These are phyloP conservation scores for Paraphaeosphaeria minitans DNA, from an alignment of 2,329 filamentous ascomycete species.

Conservation along the genomic window DNA sequence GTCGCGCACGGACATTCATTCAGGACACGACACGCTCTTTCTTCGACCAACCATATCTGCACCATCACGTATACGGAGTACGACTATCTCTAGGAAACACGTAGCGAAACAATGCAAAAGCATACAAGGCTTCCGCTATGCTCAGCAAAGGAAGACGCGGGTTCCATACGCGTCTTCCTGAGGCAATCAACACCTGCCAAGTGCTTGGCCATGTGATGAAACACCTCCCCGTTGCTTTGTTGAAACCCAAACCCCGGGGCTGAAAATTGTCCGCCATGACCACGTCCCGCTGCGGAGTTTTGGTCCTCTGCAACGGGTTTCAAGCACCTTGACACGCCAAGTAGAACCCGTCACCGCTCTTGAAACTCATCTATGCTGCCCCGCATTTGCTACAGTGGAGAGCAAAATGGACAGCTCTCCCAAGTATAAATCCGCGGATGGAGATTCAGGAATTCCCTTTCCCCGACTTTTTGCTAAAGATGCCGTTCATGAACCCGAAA, in stretches of 20 bases:
- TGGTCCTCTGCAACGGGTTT: slow-evolving; percentile 2
- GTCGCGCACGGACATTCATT: background rate
- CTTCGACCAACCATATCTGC: background rate
- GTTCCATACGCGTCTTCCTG: slow-evolving; percentile 12
- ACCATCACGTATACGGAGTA: background rate
- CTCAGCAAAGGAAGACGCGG: background rate
- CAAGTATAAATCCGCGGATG: slow-evolving; percentile 5
- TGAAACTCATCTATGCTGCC: slow-evolving; percentile 17
- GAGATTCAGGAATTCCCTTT: slow-evolving; percentile 29
- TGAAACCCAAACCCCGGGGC: slow-evolving; percentile 15
- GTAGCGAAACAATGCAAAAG: slow-evolving; percentile 1
- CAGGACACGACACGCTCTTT: background rate
- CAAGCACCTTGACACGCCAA: slow-evolving; percentile 21
- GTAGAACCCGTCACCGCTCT: slow-evolving; percentile 11
- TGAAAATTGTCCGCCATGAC: slow-evolving; percentile 6
- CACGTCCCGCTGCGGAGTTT: slow-evolving; percentile 7
- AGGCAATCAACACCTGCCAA: slow-evolving; percentile 20
- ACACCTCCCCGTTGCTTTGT: slow-evolving; percentile 13
- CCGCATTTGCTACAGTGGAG: slow-evolving; percentile 7
- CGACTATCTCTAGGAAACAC: background rate
- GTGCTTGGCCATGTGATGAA: slow-evolving; percentile 12
- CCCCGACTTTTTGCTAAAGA: slow-evolving; percentile 42
- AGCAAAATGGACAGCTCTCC: slow-evolving; percentile 10
- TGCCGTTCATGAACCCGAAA: slow-evolving; percentile 42
- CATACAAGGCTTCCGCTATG: background rate